These are phyloP conservation scores for Pulveroboletus sp. DNA, from an alignment of 768 basidiomycete genomes.

Conservation along the genomic window DNA sequence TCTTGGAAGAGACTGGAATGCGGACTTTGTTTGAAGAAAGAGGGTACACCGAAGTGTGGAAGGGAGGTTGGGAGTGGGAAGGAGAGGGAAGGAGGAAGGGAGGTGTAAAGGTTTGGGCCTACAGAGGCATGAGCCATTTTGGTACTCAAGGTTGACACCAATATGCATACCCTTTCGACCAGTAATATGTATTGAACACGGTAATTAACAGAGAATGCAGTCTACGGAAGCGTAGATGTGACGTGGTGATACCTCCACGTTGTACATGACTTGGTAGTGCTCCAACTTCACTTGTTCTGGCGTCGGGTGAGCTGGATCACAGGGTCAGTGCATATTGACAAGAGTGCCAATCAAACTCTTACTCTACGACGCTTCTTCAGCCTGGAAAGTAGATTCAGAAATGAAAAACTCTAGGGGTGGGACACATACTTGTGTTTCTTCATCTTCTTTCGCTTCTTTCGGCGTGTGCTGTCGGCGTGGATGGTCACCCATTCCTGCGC, in stretches of 20 bases:
- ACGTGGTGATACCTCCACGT: background rate
- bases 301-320: conserved; percentile 44
- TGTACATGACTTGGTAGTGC: background rate
- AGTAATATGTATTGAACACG: background rate
- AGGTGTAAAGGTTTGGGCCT: conserved; percentile 67
- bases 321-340: conserved; percentile 14
- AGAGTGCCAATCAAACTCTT: conserved; percentile 27
- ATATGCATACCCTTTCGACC: background rate
- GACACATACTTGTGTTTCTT: conserved; percentile 88
- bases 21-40: conserved; percentile 42
- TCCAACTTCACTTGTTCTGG: conserved; percentile 28
- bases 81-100: conserved; percentile 57
- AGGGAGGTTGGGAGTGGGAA: conserved; percentile 75
- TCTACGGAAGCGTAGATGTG: conserved; percentile 6
- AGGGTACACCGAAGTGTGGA: conserved; percentile 68
- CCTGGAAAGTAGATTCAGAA: conserved; percentile 38
- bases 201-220: background rate
- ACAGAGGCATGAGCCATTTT: background rate
- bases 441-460: conserved; percentile 92
- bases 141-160: background rate
- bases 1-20: conserved; percentile 57
- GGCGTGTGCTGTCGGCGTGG: conserved; percentile 75
- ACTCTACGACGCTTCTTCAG: conserved; percentile 90
- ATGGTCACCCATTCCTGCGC: conserved; percentile 64
- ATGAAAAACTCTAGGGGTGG: conserved; percentile 1